A percentile compares a stretch with the other conserved stretches of the same genome.
Evolutionary conservation across 2,329 filamentous ascomycete genomes (phyloP).

Genomic region (Penicillium janthinellum): DNA sequence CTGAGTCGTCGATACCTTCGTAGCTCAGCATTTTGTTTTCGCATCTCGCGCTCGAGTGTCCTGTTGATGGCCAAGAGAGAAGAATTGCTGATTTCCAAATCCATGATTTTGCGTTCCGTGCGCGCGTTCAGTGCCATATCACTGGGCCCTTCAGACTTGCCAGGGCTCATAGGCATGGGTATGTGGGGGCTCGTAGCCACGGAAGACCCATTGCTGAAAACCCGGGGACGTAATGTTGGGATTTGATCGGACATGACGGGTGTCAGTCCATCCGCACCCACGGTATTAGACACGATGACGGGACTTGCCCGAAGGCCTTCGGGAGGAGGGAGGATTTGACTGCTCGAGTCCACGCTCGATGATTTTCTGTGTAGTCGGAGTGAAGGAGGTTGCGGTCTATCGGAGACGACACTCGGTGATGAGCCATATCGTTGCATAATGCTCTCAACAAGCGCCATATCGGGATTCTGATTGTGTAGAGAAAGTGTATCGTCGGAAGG

Average conservation of each 20-base stretch:
- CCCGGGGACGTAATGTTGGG: conserved; percentile 32
- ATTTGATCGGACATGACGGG: conserved; percentile 31
- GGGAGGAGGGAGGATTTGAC: conserved; percentile 15
- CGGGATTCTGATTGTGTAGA: conserved; percentile 24
- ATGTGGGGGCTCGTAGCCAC: conserved; percentile 42
- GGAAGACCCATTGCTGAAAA: conserved; percentile 39
- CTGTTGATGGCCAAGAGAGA: conserved; percentile 94
- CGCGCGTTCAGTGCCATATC: conserved; percentile 86
- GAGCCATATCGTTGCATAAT: conserved; percentile 25
- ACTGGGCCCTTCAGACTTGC: conserved; percentile 46
- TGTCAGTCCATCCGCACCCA: conserved; percentile 20
- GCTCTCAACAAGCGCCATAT: conserved; percentile 25
- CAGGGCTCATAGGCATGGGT: conserved; percentile 57
- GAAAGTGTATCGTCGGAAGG: conserved; percentile 27
- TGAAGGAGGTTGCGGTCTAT: conserved; percentile 17
- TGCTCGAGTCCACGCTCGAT: conserved; percentile 36
- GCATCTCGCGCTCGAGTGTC: conserved; percentile 84
- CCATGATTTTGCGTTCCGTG: conserved; percentile 89
- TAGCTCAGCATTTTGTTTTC: conserved; percentile 86
- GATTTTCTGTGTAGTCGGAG: conserved; percentile 35
- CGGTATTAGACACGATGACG: conserved; percentile 31
- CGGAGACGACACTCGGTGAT: conserved; percentile 22
- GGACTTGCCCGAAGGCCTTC: conserved; percentile 36
- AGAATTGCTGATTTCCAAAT: conserved; percentile 94
- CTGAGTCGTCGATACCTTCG: conserved; percentile 84